Base-by-base conservation (phyloP, 225 moss, liverwort and hornwort genomes). In the Pseudisothecium myosuroides region DNA sequence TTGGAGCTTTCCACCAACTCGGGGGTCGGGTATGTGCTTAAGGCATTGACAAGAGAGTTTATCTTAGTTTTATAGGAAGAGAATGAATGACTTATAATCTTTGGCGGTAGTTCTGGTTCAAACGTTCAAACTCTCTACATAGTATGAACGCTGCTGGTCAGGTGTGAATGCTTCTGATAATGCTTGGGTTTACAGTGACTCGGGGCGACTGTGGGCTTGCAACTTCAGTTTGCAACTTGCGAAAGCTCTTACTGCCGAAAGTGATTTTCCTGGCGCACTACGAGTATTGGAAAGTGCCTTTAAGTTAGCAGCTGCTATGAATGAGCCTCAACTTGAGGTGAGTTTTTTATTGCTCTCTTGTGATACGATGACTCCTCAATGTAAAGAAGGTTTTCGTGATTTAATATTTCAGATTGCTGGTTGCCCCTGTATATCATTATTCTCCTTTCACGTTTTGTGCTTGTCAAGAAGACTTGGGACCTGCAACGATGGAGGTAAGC, bases 151-250 rank as follows among this genome's bases (percentile, higher is more conserved):
- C 36, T 89, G 72, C 78, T 75, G 66, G 85, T 87, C 86, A 59
- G 67, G 60, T 76, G 37, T 87, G 78, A 74, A 58, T 28, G 24
- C 83, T 92, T 74, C 80, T 86, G 86, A 67, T 62, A 59, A 63
- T 87, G 60, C 62, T 86, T 80, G 80, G 79, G 64, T 86, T 91
- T 89, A 83, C 92, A 98, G 99, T 92, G 96, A 95, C 85, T 89
- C 94, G 39, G 95, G 90, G 66, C 91, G 94, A 86, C 92, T 95
- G 65, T 99, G 99, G 99, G 95, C 96, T 72, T 99, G 99, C 92
- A 99, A 99, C 94, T 99, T 99, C 87, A 95, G 95, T 88, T 87
- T 99, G 85, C 99, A 99, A 92, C 94, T 99, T 81, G 96, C 99
- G 37, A 97, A 95, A 91, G 97, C 97, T 86, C 95, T 97, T 83